Evolutionary conservation across 805 yeast species (phyloP), one percentile per base, ranked within the genome.

Genomic region (Vanderwaltozyma tropicalis): DNA sequence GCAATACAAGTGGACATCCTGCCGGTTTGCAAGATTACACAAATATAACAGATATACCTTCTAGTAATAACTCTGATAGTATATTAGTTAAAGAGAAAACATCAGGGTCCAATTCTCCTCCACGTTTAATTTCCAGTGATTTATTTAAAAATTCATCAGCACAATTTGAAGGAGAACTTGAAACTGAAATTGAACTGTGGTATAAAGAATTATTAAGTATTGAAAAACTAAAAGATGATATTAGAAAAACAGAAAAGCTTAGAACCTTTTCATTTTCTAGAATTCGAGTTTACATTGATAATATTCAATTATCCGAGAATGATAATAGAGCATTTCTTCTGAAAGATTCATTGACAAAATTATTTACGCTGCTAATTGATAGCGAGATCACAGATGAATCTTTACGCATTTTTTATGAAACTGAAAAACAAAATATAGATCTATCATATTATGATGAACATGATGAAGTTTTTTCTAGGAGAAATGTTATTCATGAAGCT

Each of bases 401-500:
- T 62, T 46, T 76, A 57, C 54, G 61, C 55, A 40, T 63, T 58
- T 43, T 80, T 68, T 59, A 65, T 66, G 42, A 46, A 10, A 45
- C 50, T 39, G 40, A 52, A 7, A 47, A 56, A 32, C 21, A 50
- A 28, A 31, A 64, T 24, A 77, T 89, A 31, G 80, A 83, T 50
- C 63, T 85, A 30, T 59, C 69, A 2, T 72, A 73, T 37, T 69
- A 71, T 16, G 94, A 83, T 47, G 95, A 87, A 40, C 55, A 49
- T 36, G 61, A 57, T 19, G 49, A 52, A 22, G 53, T 58, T 3
- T 66, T 80, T 35, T 76, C 80, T 19, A 76, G 80, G 44, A 74
- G 85, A 52, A 81, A 76, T 35, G 73, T 83, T 31, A 65, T 92
- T 14, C 96, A 89, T 55, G 87, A 86, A 51, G 72, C 75, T 1